These are phyloP conservation scores for Oryza coarctata DNA, from an alignment of 176 grass and related monocot species.

Conservation along the genomic window DNA sequence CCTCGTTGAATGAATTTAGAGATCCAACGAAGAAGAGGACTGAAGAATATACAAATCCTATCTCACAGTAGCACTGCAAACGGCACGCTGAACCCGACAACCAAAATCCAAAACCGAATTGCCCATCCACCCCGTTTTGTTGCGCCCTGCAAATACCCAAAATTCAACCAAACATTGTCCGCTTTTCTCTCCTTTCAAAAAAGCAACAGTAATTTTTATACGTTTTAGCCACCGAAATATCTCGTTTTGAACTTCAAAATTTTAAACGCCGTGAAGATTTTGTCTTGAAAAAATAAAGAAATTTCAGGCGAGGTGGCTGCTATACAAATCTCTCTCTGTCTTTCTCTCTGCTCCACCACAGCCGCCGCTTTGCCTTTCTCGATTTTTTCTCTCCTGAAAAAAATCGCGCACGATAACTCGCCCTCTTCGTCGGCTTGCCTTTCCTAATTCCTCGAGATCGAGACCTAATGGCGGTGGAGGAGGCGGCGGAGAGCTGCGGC, in stretches of 20 bases:
- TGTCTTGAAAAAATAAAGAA: not conserved
- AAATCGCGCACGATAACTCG: constrained; percentile 28
- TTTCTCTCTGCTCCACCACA: not conserved
- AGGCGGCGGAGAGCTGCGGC: constrained; percentile 66
- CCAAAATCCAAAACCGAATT: constrained; percentile 8
- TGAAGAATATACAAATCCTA: not conserved
- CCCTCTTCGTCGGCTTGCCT: not conserved
- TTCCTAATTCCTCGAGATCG: constrained; percentile 24
- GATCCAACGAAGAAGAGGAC: not conserved
- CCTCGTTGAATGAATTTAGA: not conserved
- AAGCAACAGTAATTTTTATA: no score
- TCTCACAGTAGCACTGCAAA: not conserved
- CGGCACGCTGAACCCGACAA: not conserved
- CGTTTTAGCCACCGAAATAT: no score
- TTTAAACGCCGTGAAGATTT: not conserved
- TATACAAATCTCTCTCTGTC: constrained; percentile 24
- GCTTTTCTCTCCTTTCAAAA: not conserved
- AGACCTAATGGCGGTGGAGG: constrained; percentile 59
- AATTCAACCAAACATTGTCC: not conserved
- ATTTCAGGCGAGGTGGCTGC: not conserved
- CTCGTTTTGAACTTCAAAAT: not conserved
- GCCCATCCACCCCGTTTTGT: not conserved
- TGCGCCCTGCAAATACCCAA: not conserved
- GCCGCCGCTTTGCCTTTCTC: not conserved
- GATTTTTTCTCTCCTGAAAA: not conserved